Base-by-base conservation (phyloP, 2,329 filamentous ascomycete genomes). In the Diaporthe sp. region DNA sequence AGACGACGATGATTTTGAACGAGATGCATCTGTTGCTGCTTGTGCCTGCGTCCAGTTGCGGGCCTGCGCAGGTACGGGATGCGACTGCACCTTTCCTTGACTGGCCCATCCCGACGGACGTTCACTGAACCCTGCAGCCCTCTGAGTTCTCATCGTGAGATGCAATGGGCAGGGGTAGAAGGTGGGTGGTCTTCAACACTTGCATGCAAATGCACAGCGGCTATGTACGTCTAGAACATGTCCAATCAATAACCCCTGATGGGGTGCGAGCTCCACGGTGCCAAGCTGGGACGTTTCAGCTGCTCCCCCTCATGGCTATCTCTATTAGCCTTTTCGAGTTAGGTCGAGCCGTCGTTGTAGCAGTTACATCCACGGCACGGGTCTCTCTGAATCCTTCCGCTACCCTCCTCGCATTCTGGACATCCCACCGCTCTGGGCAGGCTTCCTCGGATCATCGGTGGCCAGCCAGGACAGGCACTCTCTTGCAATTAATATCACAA, bases 121-220 rank as follows among this genome's bases (percentile, higher is more conserved):
- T 73, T 51, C 62, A 59, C 55, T 69, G 68, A 49, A 72, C 76
- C 76, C 76, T 77, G 76, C 76, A 77, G 76, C 55, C 58, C 28
- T 73, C 71, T 58, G 46, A 74, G 71, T 72, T 65, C 76, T 73
- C 67, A 59, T 72, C 62, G 72, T 34, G n/a, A 53, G 71, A 69
- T 73, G 68, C 44, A 62, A 44, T 65, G 39, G 62, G 58, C 74
- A 77, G 71, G 76, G 76, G 67, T 77, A 53, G 42, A 65, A 37
- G 46, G 51, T 65, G 65, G 74, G 59, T 46, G 46, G 53, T 75
- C 62, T 76, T 75, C 62, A 77, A 75, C 74, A 77, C 77, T 77
- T 75, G 77, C 77, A 78, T 77, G 77, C 80, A 77, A 79, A 81
- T 82, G 81, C 81, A 82, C 78, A 79, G 81, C 81, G 81, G 81